phyloP scores from a whole-genome alignment of 1,284 basidiomycete species.

The Boletellus deceptivus region DNA sequence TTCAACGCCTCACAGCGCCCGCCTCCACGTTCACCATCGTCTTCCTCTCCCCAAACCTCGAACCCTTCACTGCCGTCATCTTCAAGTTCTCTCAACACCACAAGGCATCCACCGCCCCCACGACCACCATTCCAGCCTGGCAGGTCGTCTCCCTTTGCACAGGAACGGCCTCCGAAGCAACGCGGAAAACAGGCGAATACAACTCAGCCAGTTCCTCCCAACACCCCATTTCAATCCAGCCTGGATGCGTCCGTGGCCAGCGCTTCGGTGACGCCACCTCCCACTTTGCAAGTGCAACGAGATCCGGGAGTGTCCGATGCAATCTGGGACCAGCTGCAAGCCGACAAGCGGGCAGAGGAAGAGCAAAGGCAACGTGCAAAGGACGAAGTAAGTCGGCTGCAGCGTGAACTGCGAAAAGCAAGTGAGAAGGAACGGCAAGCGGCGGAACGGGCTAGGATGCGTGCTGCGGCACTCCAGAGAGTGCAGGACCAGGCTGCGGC shows the following conservation, averaged over 20 bases:
- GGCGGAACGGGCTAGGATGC: conserved; percentile 7
- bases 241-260: not conserved
- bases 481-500: conserved; percentile 16
- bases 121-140: conserved; percentile 1
- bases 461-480: conserved; percentile 10
- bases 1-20: no score
- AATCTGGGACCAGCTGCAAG: conserved; percentile 44
- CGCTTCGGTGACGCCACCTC: not conserved
- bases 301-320: conserved; percentile 47
- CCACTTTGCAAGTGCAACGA: conserved; percentile 20
- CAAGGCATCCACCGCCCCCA: conserved; percentile 1
- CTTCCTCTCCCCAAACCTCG: no score
- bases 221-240: not conserved
- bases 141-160: not conserved
- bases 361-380: conserved; percentile 18
- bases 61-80: conserved; percentile 5
- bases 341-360: conserved; percentile 34
- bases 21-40: not conserved
- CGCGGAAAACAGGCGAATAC: not conserved
- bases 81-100: not conserved
- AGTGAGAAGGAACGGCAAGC: conserved; percentile 20
- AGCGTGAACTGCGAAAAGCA: conserved; percentile 7
- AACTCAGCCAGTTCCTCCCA: not conserved
- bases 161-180: conserved; percentile 5
- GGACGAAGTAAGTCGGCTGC: conserved; percentile 28